Evolutionary conservation across 2,329 filamentous ascomycete species (phyloP).

Genomic region (Claviceps maximensis): DNA sequence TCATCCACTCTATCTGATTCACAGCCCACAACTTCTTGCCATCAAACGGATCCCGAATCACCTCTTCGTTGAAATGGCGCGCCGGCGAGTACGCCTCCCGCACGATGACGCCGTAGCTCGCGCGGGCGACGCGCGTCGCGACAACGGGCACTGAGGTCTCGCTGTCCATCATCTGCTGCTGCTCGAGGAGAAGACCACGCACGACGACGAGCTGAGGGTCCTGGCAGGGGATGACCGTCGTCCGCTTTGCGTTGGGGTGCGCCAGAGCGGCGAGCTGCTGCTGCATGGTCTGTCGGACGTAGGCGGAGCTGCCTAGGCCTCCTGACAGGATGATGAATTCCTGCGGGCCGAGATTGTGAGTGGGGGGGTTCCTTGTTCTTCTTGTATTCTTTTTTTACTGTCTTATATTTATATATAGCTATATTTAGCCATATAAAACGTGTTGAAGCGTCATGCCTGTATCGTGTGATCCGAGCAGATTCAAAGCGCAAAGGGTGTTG

Average conservation of each 20-base stretch:
- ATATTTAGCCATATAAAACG: too few relatives aligned
- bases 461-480: too few relatives aligned
- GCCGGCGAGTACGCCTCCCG: constrained; percentile 22
- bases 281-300: constrained; percentile 30
- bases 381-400: too few relatives aligned
- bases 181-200: constrained; percentile 37
- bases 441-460: too few relatives aligned
- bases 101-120: constrained; percentile 29
- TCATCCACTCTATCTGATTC: constrained; percentile 30
- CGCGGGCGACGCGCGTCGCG: constrained; percentile 25
- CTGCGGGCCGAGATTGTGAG: constrained; percentile 10
- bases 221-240: constrained; percentile 29
- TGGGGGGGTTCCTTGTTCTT: too few relatives aligned
- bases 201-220: constrained; percentile 43
- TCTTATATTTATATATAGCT: too few relatives aligned
- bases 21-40: constrained; percentile 24
- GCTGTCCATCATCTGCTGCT: constrained; percentile 32
- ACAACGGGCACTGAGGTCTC: constrained; percentile 26
- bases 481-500: too few relatives aligned
- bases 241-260: constrained; percentile 22
- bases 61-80: constrained; percentile 22
- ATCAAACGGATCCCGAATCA: constrained; percentile 17
- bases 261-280: constrained; percentile 19
- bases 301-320: constrained; percentile 31
- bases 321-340: constrained; percentile 31